phyloP scores from a whole-genome alignment of 2,329 filamentous ascomycete species.

The Microsporum canis region DNA sequence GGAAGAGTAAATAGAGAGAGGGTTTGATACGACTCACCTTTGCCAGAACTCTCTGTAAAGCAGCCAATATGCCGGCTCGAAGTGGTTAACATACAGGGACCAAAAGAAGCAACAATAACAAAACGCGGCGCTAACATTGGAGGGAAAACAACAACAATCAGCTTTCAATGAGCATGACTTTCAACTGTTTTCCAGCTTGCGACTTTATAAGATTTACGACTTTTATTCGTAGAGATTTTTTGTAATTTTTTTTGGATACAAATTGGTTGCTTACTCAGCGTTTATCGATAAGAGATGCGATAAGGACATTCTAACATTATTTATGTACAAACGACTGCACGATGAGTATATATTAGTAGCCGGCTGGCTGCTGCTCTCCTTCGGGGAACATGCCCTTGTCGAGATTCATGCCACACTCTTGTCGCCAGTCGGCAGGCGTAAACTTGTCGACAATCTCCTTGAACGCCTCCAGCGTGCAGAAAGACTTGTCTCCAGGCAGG shows the following conservation, averaged over 20 bases:
- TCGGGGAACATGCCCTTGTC: slow-evolving; percentile 43
- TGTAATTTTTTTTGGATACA: background rate
- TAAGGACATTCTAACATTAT: too few relatives aligned
- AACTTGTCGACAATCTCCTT: slow-evolving; percentile 86
- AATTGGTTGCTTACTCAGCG: background rate
- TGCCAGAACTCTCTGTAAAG: background rate
- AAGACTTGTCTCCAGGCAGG: slow-evolving; percentile 70
- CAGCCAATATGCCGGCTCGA: slow-evolving; percentile 3
- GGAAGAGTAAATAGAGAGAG: background rate
- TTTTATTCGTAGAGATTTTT: background rate
- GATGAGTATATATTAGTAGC: slow-evolving; percentile 22
- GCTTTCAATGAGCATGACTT: background rate
- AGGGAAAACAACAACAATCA: background rate
- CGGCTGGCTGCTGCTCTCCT: slow-evolving; percentile 27
- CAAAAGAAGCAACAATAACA: background rate
- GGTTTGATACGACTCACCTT: background rate
- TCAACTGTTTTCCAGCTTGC: background rate
- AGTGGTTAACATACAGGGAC: background rate
- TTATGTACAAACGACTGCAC: too few relatives aligned
- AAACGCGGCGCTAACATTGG: background rate
- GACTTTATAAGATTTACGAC: background rate
- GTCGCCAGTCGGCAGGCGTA: slow-evolving; percentile 68
- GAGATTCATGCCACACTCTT: slow-evolving; percentile 48
- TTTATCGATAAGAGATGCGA: background rate
- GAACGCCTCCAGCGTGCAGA: slow-evolving; percentile 87